A percentile compares a stretch with the other conserved stretches of the same genome.
These are phyloP conservation scores for Phytophthora multivora DNA, from an alignment of 352 stramenopile species.

Conservation along the genomic window DNA sequence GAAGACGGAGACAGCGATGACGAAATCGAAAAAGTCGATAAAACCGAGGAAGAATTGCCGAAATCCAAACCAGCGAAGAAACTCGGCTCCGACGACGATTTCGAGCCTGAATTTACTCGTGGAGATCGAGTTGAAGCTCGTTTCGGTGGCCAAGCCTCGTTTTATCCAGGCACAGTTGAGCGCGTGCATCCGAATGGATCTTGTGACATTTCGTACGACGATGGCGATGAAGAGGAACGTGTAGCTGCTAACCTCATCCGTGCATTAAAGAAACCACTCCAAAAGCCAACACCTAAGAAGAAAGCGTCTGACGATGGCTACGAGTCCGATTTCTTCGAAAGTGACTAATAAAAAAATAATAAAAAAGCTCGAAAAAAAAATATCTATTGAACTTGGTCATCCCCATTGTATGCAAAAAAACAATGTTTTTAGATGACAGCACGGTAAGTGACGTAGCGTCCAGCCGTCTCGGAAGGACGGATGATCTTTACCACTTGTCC, in stretches of 20 bases:
- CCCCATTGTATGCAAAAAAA: not conserved
- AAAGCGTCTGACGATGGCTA: slow-evolving; percentile 38
- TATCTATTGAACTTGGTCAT: slow-evolving; percentile 12
- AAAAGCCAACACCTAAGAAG: slow-evolving; percentile 1
- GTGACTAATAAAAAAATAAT: slow-evolving; percentile 32
- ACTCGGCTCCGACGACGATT: slow-evolving; percentile 35
- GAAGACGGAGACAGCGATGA: slow-evolving; percentile 37
- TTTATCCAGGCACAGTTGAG: slow-evolving; percentile 55
- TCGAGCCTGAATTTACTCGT: slow-evolving; percentile 55
- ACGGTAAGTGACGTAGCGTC: slow-evolving; percentile 99
- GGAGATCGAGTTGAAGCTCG: slow-evolving; percentile 68
- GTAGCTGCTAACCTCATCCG: slow-evolving; percentile 57
- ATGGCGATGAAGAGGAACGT: slow-evolving; percentile 68
- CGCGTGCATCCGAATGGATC: slow-evolving; percentile 55
- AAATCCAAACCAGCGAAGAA: slow-evolving; percentile 20
- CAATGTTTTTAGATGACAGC: slow-evolving; percentile 94
- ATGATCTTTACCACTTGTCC: slow-evolving; percentile 99
- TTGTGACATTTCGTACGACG: slow-evolving; percentile 75
- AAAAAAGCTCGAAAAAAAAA: slow-evolving; percentile 10
- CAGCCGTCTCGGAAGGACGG: slow-evolving; percentile 98
- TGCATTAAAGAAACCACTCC: not conserved
- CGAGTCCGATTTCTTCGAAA: slow-evolving; percentile 68
- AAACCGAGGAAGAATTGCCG: not conserved
- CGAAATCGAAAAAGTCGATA: slow-evolving; percentile 14
- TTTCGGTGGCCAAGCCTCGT: slow-evolving; percentile 57